phyloP scores from a whole-genome alignment of 2,329 filamentous ascomycete genomes.

The Alternaria consortialis region DNA sequence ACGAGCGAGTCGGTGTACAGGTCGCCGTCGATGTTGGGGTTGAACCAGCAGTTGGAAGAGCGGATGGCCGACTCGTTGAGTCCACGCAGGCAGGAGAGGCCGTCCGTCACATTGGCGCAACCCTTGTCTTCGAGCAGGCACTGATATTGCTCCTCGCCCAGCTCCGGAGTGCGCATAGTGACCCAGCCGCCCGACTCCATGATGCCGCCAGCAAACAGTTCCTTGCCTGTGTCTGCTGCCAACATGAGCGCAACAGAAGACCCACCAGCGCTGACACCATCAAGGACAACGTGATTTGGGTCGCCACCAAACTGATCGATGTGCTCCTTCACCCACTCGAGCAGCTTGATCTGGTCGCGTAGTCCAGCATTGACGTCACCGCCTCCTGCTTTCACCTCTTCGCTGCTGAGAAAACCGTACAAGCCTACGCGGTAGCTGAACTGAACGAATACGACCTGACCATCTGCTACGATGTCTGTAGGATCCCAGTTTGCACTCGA shows the following conservation, averaged over 20 bases:
- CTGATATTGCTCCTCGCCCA: constrained; percentile 63
- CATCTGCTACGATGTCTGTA: constrained; percentile 66
- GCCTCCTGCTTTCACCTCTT: constrained; percentile 57
- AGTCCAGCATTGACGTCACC: constrained; percentile 74
- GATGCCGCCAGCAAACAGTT: constrained; percentile 63
- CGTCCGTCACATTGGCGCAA: constrained; percentile 53
- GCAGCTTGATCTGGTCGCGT: constrained; percentile 72
- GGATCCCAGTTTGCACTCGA: constrained; percentile 65
- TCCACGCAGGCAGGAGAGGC: constrained; percentile 59
- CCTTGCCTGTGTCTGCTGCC: constrained; percentile 52
- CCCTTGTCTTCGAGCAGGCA: constrained; percentile 60
- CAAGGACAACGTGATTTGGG: constrained; percentile 72
- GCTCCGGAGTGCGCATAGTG: constrained; percentile 57
- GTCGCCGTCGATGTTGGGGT: constrained; percentile 61
- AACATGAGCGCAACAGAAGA: constrained; percentile 40
- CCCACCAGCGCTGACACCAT: constrained; percentile 74
- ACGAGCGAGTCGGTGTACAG: constrained; percentile 63
- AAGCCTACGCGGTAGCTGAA: constrained; percentile 81
- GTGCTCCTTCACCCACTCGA: constrained; percentile 74
- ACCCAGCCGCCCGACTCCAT: constrained; percentile 65
- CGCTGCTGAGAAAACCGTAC: constrained; percentile 74
- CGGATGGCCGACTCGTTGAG: constrained; percentile 58
- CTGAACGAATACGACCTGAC: constrained; percentile 73
- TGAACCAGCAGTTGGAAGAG: constrained; percentile 53
- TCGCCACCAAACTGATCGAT: constrained; percentile 75